Evolutionary conservation across 140 eudicot genomes (phyloP), one percentile per base, ranked within the genome.

Genomic region (Artemisia princeps): DNA sequence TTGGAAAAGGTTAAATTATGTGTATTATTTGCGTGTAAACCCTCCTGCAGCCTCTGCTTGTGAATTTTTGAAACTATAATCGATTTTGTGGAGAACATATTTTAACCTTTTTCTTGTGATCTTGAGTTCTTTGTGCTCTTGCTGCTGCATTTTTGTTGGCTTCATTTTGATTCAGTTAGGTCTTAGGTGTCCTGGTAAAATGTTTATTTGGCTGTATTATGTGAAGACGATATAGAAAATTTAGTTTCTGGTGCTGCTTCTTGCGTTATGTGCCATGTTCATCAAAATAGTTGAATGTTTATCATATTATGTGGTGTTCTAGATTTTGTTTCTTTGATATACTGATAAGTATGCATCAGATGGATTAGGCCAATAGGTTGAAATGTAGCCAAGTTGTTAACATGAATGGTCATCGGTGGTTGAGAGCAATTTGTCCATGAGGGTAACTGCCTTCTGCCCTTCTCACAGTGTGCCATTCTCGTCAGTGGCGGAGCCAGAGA

Each of bases 61-160:
- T 76, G 76, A 76, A 56, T 69, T 59, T 54, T 3, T 56, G 72
- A 49, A 69, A 76, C 19, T 17, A 17, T 44, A 20, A 48, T 56
- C 13, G 26, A 49, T 53, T 75, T 61, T 69, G 60, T 62, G 65
- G 79, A 60, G 40, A 59, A 20, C 62, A 13, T 49, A 22, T 59
- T 33, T 40, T 3, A 33, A 52, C 54, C 11, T 2, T 48, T 48
- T 45, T 11, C 23, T 20, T 20, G 60, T 22, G 22, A 20, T 20
- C 64, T 53, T n/a, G 58, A 9, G 70, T 16, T 54, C 63, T 64
- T 30, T 40, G 9, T 33, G 62, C 56, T 72, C 13, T 37, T 37
- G 44, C 44, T 37, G 44, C 44, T 6, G 44, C 44, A 6, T 37
- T 37, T 37, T 37, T 37, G 44, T 9, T 40, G 16, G 50, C 23